phyloP scores from a whole-genome alignment of 768 basidiomycete species.

The Mrakia blollopis region DNA sequence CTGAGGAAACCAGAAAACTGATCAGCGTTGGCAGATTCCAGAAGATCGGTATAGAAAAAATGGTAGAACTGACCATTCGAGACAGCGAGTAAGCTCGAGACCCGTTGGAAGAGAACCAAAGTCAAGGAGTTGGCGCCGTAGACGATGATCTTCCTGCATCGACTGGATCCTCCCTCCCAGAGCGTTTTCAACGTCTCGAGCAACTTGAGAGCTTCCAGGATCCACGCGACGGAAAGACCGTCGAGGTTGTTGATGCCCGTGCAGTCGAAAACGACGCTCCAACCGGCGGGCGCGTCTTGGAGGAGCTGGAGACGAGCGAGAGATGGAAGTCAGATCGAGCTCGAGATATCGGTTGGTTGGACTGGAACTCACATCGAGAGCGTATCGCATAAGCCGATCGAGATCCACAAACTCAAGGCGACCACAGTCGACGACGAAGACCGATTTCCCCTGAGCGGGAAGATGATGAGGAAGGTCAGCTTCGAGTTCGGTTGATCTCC shows the following conservation, averaged over 20 bases:
- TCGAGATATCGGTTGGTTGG: background rate
- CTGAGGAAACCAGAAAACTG: background rate
- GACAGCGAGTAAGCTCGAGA: slow-evolving; percentile 1
- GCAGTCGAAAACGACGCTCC: slow-evolving; percentile 24
- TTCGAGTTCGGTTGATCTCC: background rate
- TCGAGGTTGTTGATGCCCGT: background rate
- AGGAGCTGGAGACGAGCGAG: background rate
- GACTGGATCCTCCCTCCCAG: background rate
- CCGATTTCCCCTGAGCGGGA: slow-evolving; percentile 1
- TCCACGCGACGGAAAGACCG: background rate
- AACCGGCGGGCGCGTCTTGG: background rate
- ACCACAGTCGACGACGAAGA: slow-evolving; percentile 16
- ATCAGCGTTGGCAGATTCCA: background rate
- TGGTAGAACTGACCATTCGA: background rate
- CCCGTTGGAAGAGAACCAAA: background rate
- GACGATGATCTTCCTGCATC: background rate
- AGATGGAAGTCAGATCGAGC: background rate
- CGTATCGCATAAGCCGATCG: slow-evolving; percentile 7
- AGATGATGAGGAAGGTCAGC: background rate
- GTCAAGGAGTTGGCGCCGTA: background rate
- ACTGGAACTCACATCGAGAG: background rate
- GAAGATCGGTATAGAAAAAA: background rate
- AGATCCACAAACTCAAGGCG: background rate
- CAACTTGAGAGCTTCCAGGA: slow-evolving; percentile 4
- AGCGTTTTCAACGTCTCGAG: slow-evolving; percentile 12